These are phyloP conservation scores for Pestalotiopsis sp. DNA, from an alignment of 2,329 filamentous ascomycete species.

Conservation along the genomic window DNA sequence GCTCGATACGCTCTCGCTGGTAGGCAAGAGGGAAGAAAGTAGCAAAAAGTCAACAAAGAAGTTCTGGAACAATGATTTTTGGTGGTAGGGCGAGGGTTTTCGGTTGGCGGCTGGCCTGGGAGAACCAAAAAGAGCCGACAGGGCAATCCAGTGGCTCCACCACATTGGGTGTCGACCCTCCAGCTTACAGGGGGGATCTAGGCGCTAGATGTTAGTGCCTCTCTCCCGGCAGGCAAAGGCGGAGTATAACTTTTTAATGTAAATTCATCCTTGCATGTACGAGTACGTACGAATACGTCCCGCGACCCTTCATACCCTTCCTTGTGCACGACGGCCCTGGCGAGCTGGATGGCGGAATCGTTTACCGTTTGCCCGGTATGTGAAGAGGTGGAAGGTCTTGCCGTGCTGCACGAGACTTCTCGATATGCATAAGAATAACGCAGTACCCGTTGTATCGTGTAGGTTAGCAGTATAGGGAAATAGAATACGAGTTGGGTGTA, in stretches of 20 bases:
- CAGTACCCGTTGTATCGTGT: too few relatives aligned
- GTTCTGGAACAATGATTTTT: neutral
- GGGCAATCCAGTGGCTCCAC: neutral
- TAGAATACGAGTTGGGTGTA: too few relatives aligned
- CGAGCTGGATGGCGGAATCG: too few relatives aligned
- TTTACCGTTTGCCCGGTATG: too few relatives aligned
- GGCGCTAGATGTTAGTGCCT: neutral
- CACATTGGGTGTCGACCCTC: neutral
- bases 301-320: too few relatives aligned
- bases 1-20: neutral
- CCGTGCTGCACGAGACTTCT: too few relatives aligned
- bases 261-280: neutral
- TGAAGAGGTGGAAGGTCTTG: too few relatives aligned
- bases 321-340: too few relatives aligned
- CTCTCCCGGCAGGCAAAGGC: neutral
- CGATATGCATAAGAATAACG: too few relatives aligned
- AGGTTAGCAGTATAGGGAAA: too few relatives aligned
- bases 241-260: neutral
- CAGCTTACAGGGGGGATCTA: neutral
- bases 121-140: neutral
- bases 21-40: neutral
- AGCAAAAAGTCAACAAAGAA: neutral
- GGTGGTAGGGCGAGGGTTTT: neutral
- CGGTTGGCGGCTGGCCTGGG: neutral
- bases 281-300: neutral